Conservation (phyloP, 352 stramenopile species). For the Phytophthora uliginosa region DNA sequence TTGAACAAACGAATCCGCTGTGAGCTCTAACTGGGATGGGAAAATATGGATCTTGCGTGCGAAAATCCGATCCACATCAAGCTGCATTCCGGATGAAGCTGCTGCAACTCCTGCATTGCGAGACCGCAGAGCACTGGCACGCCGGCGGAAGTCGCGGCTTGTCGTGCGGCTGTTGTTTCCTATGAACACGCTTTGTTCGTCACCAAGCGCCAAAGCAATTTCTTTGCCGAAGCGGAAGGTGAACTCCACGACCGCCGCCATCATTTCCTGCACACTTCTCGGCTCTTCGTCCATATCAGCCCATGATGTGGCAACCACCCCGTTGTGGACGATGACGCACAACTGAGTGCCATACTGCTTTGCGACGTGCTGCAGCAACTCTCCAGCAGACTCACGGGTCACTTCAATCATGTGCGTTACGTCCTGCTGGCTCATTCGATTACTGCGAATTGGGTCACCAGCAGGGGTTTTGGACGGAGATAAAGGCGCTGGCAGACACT, state of each 20-base stretch:
- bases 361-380: conserved; percentile 71
- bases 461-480: conserved; percentile 28
- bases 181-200: conserved; percentile 68
- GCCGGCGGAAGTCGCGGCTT: conserved; percentile 75
- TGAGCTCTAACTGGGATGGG: conserved; percentile 53
- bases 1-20: conserved; percentile 71
- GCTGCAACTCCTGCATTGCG: conserved; percentile 47
- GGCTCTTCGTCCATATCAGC: conserved; percentile 71
- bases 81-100: conserved; percentile 61
- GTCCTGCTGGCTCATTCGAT: conserved; percentile 52
- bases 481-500: conserved; percentile 60
- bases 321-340: conserved; percentile 49
- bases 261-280: conserved; percentile 75
- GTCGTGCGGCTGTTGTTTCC: conserved; percentile 51
- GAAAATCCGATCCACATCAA: conserved; percentile 90
- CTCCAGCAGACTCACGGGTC: conserved; percentile 63
- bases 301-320: conserved; percentile 64
- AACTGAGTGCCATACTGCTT: conserved; percentile 73
- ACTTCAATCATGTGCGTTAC: conserved; percentile 84
- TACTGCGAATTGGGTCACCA: conserved; percentile 21
- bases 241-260: conserved; percentile 63
- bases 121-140: conserved; percentile 63
- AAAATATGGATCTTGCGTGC: conserved; percentile 81
- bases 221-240: conserved; percentile 71
- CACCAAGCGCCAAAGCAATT: conserved; percentile 66